phyloP scores from a whole-genome alignment of 345 rosid species.

The Citrus medica region DNA sequence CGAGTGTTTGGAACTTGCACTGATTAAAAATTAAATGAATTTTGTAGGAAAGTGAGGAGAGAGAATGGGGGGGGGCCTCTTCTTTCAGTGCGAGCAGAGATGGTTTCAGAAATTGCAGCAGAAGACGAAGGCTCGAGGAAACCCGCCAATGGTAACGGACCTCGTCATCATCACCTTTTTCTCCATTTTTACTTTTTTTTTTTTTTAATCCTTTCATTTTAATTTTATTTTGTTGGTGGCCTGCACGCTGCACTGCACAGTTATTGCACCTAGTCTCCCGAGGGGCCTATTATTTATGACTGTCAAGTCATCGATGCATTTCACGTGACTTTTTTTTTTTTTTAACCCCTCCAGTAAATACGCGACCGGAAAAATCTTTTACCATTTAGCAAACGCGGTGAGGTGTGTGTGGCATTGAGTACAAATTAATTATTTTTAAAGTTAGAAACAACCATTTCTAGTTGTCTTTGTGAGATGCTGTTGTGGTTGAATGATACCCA shows the following conservation, averaged over 20 bases:
- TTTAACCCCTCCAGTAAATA: too few relatives aligned
- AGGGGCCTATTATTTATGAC: too few relatives aligned
- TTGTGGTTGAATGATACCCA: not conserved
- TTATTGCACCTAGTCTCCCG: not conserved
- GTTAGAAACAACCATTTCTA: too few relatives aligned
- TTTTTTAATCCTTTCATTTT: not conserved
- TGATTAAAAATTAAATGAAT: not conserved
- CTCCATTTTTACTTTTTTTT: not conserved
- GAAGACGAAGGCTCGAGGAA: slow-evolving; percentile 34
- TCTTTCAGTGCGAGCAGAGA: not conserved
- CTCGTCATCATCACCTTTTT: slow-evolving; percentile 1
- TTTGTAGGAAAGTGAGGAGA: not conserved
- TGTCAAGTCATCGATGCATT: not conserved
- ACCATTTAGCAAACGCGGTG: not conserved
- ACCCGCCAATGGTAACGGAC: slow-evolving; percentile 45
- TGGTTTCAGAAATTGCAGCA: slow-evolving; percentile 6
- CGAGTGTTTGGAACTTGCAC: slow-evolving; percentile 13
- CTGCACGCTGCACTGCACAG: not conserved
- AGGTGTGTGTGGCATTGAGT: too few relatives aligned
- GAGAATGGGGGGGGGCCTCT: not conserved
- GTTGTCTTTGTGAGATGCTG: too few relatives aligned
- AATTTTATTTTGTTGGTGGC: not conserved
- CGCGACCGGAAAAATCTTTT: not conserved
- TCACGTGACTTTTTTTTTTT: not conserved
- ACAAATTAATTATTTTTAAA: too few relatives aligned